These are phyloP conservation scores for Fomitopsis serialis DNA, from an alignment of 768 basidiomycete genomes.

Conservation along the genomic window DNA sequence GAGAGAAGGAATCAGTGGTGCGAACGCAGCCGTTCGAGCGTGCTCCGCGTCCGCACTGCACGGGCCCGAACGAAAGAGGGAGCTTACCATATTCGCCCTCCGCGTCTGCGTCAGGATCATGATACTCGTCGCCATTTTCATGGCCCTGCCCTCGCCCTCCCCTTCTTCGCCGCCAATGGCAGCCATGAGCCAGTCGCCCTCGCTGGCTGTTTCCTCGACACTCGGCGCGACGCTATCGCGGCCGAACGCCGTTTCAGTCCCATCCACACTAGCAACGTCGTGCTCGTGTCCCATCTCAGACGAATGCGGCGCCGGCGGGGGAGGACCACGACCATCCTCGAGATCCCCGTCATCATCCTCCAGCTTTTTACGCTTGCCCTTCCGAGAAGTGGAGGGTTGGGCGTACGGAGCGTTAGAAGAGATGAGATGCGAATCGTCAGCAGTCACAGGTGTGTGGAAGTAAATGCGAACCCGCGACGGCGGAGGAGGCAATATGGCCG, in stretches of 20 bases:
- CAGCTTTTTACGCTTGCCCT: slow-evolving; percentile 85
- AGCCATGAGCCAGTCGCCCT: slow-evolving; percentile 87
- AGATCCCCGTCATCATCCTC: slow-evolving; percentile 83
- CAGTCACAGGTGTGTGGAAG: slow-evolving; percentile 84
- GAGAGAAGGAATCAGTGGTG: slow-evolving; percentile 54
- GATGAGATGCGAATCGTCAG: slow-evolving; percentile 75
- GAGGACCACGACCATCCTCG: slow-evolving; percentile 65
- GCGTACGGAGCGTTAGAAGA: slow-evolving; percentile 50
- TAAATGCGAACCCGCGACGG: slow-evolving; percentile 87
- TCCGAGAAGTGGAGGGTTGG: slow-evolving; percentile 45
- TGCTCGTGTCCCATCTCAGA: slow-evolving; percentile 45
- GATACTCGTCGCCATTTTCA: slow-evolving; percentile 15
- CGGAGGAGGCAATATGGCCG: slow-evolving; percentile 34
- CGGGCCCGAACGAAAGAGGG: slow-evolving; percentile 15
- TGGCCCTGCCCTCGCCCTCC: slow-evolving; percentile 17
- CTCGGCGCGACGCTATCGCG: slow-evolving; percentile 63
- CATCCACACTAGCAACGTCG: slow-evolving; percentile 41
- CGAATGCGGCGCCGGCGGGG: slow-evolving; percentile 51
- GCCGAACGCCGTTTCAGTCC: slow-evolving; percentile 33
- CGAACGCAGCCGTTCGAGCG: slow-evolving; percentile 35
- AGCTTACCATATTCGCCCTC: slow-evolving; percentile 29
- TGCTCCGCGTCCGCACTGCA: slow-evolving; percentile 23
- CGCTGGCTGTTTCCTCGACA: slow-evolving; percentile 55
- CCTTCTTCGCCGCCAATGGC: slow-evolving; percentile 58
- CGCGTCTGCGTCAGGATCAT: slow-evolving; percentile 20